Base-by-base conservation (phyloP, 495 filamentous ascomycete genomes). In the Aspergillus ellipticus region DNA sequence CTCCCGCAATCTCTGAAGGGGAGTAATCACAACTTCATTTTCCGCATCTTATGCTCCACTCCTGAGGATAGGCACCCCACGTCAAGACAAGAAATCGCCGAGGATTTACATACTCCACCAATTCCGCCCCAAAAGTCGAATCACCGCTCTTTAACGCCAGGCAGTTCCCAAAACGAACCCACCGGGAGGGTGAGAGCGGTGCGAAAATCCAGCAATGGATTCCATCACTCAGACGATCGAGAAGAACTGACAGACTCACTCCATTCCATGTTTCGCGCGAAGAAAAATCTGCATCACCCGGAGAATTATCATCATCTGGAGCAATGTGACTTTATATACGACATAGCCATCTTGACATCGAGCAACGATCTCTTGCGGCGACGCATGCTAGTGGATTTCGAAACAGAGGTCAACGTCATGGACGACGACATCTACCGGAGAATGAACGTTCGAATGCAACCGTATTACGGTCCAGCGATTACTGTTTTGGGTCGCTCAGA, bases 321-420 rank as follows among this genome's bases (percentile, higher is more conserved):
- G 6, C 43, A 55, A 26, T 28, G 29, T 20, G 53, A 55, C 21
- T 49, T 28, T 6, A 42, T 55, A 3, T 49, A 49, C 20, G 45
- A 49, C 33, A 28, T 22, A 2, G 8, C 15, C 4, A 16, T 55
- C 22, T 10, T 29, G 1, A 24, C 21, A 3, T 16, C n/a, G 0
- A 42, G 16, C 4, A 20, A 28, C n/a, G 9, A n/a, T 9, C 28
- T 41, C 17, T 37, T 55, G 8, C 8, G 10, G 6, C 43, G 53
- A 8, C 43, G 45, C 0, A 31, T 55, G 29, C 1, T 42, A 5
- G 15, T 55, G 16, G 45, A 49, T 17, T 55, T 49, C 11, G n/a
- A 55, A 22, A 49, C 41, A 2, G 31, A 55, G 4, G 28, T 46
- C 8, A 42, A 49, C 42, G 6, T 49, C 28, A 49, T 55, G 29